Evolutionary conservation across 495 filamentous ascomycete species (phyloP).

Genomic region (Schizothecium vesticola): DNA sequence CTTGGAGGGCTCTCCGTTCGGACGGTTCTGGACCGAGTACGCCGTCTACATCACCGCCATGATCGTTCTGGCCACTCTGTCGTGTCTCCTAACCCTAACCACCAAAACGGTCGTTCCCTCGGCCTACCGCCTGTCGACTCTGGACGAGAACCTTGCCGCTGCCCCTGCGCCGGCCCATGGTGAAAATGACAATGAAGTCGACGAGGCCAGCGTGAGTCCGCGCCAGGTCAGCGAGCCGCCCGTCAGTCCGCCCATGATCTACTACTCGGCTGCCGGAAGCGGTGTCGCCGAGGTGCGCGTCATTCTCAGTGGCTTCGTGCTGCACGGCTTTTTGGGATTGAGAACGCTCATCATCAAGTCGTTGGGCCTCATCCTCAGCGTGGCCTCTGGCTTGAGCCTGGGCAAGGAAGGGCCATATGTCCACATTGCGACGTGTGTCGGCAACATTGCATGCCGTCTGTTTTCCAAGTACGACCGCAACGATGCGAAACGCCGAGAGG

Average conservation of each 20-base stretch:
- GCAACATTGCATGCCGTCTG: conserved; percentile 88
- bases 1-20: conserved; percentile 48
- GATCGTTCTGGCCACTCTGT: conserved; percentile 63
- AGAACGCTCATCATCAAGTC: conserved; percentile 88
- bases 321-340: conserved; percentile 90
- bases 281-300: conserved; percentile 97
- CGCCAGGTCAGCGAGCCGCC: conserved; percentile 19
- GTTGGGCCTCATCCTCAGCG: conserved; percentile 74
- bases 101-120: conserved; percentile 92
- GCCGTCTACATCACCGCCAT: conserved; percentile 64
- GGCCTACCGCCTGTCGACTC: conserved; percentile 72
- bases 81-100: conserved; percentile 74
- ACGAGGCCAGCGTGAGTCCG: conserved; percentile 36
- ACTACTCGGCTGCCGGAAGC: conserved; percentile 93
- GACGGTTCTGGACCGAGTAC: conserved; percentile 65
- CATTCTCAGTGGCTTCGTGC: conserved; percentile 92
- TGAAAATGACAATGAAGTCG: conserved; percentile 27
- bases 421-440: conserved; percentile 92
- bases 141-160: conserved; percentile 69
- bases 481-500: conserved; percentile 81
- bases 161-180: conserved; percentile 37
- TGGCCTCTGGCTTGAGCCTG: conserved; percentile 85
- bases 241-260: conserved; percentile 67
- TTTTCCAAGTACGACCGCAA: conserved; percentile 93
- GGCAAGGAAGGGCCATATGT: conserved; percentile 98